Base-by-base conservation (phyloP, 1,284 basidiomycete genomes). In the Cutaneotrichosporon curvatum region DNA sequence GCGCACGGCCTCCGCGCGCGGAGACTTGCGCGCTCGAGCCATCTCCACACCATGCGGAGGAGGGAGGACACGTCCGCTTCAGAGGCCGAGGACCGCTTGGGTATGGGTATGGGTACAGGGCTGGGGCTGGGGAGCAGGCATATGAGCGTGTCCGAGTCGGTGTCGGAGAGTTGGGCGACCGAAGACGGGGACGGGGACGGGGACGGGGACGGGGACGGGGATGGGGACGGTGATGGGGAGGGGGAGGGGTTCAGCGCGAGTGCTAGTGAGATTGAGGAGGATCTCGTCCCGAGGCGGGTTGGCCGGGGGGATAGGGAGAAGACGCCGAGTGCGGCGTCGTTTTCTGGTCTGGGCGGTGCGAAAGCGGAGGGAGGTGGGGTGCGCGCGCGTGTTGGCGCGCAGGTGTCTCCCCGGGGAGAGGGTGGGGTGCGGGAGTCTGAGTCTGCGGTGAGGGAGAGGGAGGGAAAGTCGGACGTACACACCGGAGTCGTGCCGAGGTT, bases 31-130 rank as follows among this genome's bases (percentile, higher is more conserved):
- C 51, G 61, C n/a, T 57, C 48, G 20, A 56, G 63, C 0, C 68
- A 70, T 52, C 50, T 70, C 28, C 68, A 70, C 48, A 53, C 61
- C 0, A 53, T 68, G 23, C 43, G 50, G 19, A 37, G 46, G 28
- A 37, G 50, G 22, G 50, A 51, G 37, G 50, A 47, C 34, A 41
- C 35, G 39, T 37, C 37, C 35, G 48, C 43, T 10, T 40, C 43
- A 6, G 48, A 50, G 18, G 37, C 37, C 8, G 37, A 38, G 21
- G n/a, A n/a, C n/a, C n/a, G n/a, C 32, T 12, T n/a, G n/a, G n/a
- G n/a, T n/a, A n/a, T n/a, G n/a, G n/a, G n/a, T n/a, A n/a, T n/a
- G 15, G 30, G 21, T 15, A 22, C 32, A 15, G 36, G 9, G 19
- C 8, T 7, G 25, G 25, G 12, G 25, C 8, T 28, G 25, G 25